phyloP scores from a whole-genome alignment of 345 rosid species.

The Eutrema heterophyllum region DNA sequence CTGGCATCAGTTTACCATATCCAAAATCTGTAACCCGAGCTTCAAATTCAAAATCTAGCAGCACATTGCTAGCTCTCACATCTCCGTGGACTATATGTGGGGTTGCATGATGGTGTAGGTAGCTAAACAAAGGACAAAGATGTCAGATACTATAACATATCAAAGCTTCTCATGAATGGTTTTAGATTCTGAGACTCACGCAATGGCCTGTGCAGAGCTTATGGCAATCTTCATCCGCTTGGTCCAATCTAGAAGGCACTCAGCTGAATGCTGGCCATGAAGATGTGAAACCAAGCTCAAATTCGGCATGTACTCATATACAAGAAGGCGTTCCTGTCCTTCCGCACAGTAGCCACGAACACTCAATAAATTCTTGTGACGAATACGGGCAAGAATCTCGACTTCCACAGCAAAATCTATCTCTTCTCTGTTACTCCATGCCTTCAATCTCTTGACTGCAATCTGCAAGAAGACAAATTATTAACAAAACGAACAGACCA shows the following conservation, averaged over 20 bases:
- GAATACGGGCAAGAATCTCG: conserved; percentile 87
- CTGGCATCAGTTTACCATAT: conserved; percentile 80
- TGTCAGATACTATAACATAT: not conserved
- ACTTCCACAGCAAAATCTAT: conserved; percentile 83
- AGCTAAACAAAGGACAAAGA: conserved; percentile 38
- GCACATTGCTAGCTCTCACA: conserved; percentile 58
- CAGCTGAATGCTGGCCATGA: conserved; percentile 94
- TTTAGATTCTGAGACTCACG: conserved; percentile 44
- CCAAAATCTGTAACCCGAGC: conserved; percentile 88
- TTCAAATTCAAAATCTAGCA: conserved; percentile 61
- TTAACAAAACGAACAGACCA: not conserved
- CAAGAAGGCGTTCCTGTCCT: conserved; percentile 95
- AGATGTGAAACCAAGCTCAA: conserved; percentile 88
- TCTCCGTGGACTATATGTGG: conserved; percentile 66
- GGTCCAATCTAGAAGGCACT: conserved; percentile 75
- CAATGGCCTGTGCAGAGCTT: conserved; percentile 87
- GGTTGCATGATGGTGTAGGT: conserved; percentile 87
- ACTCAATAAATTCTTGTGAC: conserved; percentile 82
- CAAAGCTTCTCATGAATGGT: not conserved
- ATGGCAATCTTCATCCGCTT: conserved; percentile 73
- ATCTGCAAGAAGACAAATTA: conserved; percentile 42
- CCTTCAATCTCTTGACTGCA: conserved; percentile 97
- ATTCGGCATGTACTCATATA: conserved; percentile 92
- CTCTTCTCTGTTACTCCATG: conserved; percentile 93
- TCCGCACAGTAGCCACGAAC: conserved; percentile 97